Conservation (phyloP, 106 monocot genomes). For the Platanthera zijinensis region DNA sequence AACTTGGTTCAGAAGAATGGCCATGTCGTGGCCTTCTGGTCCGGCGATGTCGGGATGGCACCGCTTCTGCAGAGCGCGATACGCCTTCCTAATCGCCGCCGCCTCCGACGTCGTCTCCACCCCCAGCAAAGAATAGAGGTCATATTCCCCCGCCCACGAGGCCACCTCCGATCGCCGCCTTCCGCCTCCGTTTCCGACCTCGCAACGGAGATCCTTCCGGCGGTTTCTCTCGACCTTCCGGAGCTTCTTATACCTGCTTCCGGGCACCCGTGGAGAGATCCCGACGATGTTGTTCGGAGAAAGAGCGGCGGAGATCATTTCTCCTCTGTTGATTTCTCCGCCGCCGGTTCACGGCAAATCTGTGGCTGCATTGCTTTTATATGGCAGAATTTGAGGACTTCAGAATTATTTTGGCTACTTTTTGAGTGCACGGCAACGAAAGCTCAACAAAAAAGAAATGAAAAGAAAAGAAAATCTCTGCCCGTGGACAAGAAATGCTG, state of each 20-base stretch:
- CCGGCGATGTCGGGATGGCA: slow-evolving; percentile 96
- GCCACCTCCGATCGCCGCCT: not conserved
- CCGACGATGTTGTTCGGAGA: not conserved
- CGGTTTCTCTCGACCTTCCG: not conserved
- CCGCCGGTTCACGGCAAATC: not conserved
- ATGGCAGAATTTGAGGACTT: not conserved
- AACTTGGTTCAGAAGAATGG: slow-evolving; percentile 57
- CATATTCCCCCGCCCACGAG: slow-evolving; percentile 21
- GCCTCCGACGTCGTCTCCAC: slow-evolving; percentile 58
- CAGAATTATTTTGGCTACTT: not conserved
- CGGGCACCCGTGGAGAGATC: not conserved
- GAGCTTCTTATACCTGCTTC: not conserved
- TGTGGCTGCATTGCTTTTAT: too few relatives aligned
- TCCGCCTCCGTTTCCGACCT: not conserved
- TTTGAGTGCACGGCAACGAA: not conserved
- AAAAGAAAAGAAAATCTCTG: too few relatives aligned
- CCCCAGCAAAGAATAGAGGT: slow-evolving; percentile 70
- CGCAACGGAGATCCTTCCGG: not conserved
- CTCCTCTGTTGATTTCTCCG: not conserved
- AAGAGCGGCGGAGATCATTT: not conserved
- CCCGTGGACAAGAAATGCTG: too few relatives aligned
- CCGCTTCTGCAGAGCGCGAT: slow-evolving; percentile 72
- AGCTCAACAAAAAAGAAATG: too few relatives aligned
- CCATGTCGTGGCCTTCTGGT: slow-evolving; percentile 11
- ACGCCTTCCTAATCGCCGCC: slow-evolving; percentile 69